A percentile compares a stretch with the other conserved stretches of the same genome.
Conservation (phyloP, 768 basidiomycete genomes). For the Tricholoma bakamatsutake region DNA sequence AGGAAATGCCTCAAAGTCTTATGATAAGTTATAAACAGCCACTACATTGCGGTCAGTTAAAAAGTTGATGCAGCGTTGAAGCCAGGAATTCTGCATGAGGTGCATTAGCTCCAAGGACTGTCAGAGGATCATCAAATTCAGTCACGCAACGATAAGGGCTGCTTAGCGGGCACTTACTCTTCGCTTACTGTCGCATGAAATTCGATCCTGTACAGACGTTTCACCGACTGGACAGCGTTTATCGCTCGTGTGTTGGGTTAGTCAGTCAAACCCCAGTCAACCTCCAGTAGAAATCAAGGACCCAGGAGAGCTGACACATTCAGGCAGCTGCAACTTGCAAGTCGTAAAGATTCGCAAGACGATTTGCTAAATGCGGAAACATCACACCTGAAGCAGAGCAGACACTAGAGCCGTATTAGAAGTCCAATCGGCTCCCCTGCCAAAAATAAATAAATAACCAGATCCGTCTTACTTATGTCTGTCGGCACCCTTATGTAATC, state of each 20-base stretch:
- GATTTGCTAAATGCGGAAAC: conserved; percentile 72
- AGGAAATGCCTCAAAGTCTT: too few relatives aligned
- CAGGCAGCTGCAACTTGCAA: conserved; percentile 72
- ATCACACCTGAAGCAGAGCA: conserved; percentile 69
- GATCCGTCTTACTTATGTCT: too few relatives aligned
- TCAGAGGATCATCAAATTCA: conserved; percentile 7
- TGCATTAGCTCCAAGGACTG: conserved; percentile 81
- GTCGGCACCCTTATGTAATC: too few relatives aligned
- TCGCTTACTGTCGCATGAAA: conserved; percentile 76
- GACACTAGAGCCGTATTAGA: conserved; percentile 60
- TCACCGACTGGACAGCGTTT: conserved; percentile 44
- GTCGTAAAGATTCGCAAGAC: conserved; percentile 69
- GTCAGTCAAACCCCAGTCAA: conserved; percentile 62
- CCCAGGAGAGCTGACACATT: conserved; percentile 75
- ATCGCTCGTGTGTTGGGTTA: conserved; percentile 61
- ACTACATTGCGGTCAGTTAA: conserved; percentile 65
- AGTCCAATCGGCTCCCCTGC: too few relatives aligned
- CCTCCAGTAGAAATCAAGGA: conserved; percentile 65
- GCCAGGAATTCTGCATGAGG: conserved; percentile 63
- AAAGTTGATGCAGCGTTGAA: conserved; percentile 63
- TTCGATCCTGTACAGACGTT: conserved; percentile 72
- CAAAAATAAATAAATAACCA: too few relatives aligned
- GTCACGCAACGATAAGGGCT: background rate
- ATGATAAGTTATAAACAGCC: conserved; percentile 66
- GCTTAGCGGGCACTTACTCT: background rate